Conservation (phyloP, 2,329 filamentous ascomycete genomes). For the Zymoseptoria passerinii region DNA sequence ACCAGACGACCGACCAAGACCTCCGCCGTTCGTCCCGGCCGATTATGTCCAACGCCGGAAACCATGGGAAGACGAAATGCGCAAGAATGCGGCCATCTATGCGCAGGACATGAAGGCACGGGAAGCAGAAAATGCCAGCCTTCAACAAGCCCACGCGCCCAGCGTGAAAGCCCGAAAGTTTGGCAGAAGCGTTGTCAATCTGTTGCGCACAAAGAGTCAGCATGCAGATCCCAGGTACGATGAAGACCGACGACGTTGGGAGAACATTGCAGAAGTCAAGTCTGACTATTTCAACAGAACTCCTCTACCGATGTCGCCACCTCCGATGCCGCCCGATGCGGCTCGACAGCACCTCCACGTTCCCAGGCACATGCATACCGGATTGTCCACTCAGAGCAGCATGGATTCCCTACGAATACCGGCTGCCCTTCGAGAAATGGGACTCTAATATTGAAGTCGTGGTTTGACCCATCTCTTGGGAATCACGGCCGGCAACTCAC, state of each 20-base stretch:
- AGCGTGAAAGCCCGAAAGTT: constrained; percentile 29
- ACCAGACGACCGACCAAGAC: constrained; percentile 15
- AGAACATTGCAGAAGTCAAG: neutral
- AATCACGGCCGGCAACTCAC: neutral
- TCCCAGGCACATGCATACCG: neutral
- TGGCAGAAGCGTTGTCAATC: constrained; percentile 28
- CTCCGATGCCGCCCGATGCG: neutral
- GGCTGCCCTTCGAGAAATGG: neutral
- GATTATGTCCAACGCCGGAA: constrained; percentile 25
- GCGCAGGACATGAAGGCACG: constrained; percentile 26
- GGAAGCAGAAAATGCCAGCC: constrained; percentile 23
- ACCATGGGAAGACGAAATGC: constrained; percentile 28
- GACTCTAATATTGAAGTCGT: neutral
- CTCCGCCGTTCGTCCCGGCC: constrained; percentile 26
- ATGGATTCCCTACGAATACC: neutral
- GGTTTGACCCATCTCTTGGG: neutral
- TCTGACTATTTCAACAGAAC: neutral
- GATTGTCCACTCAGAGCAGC: neutral
- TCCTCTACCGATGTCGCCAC: neutral
- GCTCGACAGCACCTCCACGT: neutral
- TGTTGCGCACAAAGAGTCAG: constrained; percentile 26
- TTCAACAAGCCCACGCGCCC: constrained; percentile 19
- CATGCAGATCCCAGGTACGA: constrained; percentile 9
- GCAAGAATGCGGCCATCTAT: constrained; percentile 17
- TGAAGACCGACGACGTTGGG: neutral